Evolutionary conservation across 257 asterid genomes (phyloP).

Genomic region (Solanum arcanum): DNA sequence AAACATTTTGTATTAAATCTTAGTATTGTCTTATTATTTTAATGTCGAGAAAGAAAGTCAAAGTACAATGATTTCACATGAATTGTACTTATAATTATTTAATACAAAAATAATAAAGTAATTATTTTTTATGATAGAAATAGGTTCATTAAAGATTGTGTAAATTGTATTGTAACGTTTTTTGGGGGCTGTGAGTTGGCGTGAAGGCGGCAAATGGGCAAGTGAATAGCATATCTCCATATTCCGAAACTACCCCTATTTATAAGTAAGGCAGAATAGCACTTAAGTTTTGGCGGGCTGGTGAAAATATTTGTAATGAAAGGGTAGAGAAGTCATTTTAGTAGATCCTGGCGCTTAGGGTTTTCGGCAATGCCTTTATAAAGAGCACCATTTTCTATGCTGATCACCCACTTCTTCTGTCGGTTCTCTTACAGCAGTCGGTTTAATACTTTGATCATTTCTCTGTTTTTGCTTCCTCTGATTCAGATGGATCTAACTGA

Average conservation of each 20-base stretch:
- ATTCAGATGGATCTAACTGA: slow-evolving; percentile 72
- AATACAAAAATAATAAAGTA: too few relatives aligned
- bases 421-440: slow-evolving; percentile 33
- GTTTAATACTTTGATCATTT: slow-evolving; percentile 7
- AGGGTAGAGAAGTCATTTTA: slow-evolving; percentile 40
- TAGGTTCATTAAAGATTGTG: not conserved
- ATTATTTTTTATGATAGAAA: not conserved
- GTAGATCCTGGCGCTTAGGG: slow-evolving; percentile 46
- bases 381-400: not conserved
- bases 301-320: not conserved
- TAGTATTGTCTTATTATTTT: not conserved
- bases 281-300: slow-evolving; percentile 36
- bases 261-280: not conserved
- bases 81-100: not conserved
- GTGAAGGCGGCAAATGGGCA: not conserved
- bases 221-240: not conserved
- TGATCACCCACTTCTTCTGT: slow-evolving; percentile 13
- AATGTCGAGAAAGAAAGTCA: not conserved
- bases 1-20: not conserved
- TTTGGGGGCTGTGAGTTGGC: not conserved
- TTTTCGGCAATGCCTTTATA: slow-evolving; percentile 39
- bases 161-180: not conserved
- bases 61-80: not conserved
- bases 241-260: slow-evolving; percentile 21
- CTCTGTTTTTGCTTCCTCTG: not conserved